Percentiles rank a stretch among this genome's conserved stretches.
phyloP scores from a whole-genome alignment of 306 rosid genomes.

The Castanospermum australe region DNA sequence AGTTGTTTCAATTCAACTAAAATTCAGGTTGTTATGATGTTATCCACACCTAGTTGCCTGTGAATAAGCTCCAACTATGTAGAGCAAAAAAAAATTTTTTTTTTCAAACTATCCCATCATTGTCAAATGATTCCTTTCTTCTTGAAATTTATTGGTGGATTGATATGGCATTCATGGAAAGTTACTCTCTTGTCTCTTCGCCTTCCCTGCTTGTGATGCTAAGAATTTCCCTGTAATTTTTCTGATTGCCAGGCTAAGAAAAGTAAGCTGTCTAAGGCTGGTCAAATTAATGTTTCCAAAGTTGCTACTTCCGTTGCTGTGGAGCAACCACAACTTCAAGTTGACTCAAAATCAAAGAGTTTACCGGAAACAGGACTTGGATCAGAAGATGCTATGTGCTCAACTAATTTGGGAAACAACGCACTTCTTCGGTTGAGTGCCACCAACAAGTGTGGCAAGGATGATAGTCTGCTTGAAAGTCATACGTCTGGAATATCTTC shows the following conservation, averaged over 20 bases:
- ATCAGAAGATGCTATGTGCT: conserved; percentile 35
- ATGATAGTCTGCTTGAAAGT: conserved; percentile 35
- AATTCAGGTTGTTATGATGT: conserved; percentile 51
- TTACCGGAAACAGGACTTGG: conserved; percentile 23
- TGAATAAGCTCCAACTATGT: background rate
- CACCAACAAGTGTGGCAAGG: conserved; percentile 16
- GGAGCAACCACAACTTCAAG: conserved; percentile 18
- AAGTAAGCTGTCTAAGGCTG: conserved; percentile 32
- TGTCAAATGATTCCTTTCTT: background rate
- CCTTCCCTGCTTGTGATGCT: background rate
- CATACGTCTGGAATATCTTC: conserved; percentile 39
- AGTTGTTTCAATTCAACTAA: conserved; percentile 48
- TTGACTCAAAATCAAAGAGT: conserved; percentile 34
- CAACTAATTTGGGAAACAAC: conserved; percentile 27
- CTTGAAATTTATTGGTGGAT: background rate
- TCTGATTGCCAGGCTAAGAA: conserved; percentile 42
- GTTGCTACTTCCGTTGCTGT: conserved; percentile 29
- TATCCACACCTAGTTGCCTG: background rate
- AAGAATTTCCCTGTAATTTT: conserved; percentile 3
- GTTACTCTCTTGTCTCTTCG: background rate
- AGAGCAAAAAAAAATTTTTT: background rate
- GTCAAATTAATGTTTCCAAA: conserved; percentile 35
- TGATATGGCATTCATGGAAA: background rate
- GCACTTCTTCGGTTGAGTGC: conserved; percentile 23
- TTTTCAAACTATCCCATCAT: background rate